Evolutionary conservation across 345 rosid species (phyloP), one percentile per base, ranked within the genome.

Genomic region (Euphorbia peplus): DNA sequence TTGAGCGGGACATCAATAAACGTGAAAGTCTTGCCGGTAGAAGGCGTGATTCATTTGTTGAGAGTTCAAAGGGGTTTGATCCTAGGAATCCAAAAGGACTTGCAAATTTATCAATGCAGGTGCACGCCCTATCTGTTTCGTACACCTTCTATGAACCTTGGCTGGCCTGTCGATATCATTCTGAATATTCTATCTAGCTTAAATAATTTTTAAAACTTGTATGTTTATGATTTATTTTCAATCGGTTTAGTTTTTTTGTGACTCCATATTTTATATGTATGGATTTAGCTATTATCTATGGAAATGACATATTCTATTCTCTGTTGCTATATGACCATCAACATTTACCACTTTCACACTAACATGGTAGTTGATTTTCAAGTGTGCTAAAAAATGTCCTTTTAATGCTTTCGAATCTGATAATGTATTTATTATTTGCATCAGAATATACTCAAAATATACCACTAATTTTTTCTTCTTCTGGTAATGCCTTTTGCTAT

Each of bases 1-100:
- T 91, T 62, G 96, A 91, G 82, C 92, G 90, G 73, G 96, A 84
- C 68, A 89, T 90, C 71, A 87, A 69, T 79, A 91, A 86, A 77
- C 87, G 85, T n/a, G 97, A 91, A 26, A 86, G 92, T 21, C 35
- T 91, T 76, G 92, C 96, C 79, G 85, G 89, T 62, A 86, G 81
- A 82, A 83, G 87, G 75, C 81, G 83, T 30, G 96, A 93, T 70
- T 90, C 98, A 37, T 52, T 83, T 56, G 74, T 78, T 65, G 90
- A 85, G 58, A 73, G 76, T 73, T 76, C 87, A 68, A 87, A 83
- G 25, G 39, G 73, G 51, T 70, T 73, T 68, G 91, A 83, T 77
- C 56, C 79, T 6, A 85, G 75, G 69, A 84, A 41, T 69, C 57
- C 78, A 37, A 84, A 77, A 69, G 77, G 71, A 64, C 77, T 51